Percentiles rank a stretch among this genome's conserved stretches.
These are phyloP conservation scores for Bipolaris sorokiniana DNA, from an alignment of 2,329 filamentous ascomycete species.

Conservation along the genomic window DNA sequence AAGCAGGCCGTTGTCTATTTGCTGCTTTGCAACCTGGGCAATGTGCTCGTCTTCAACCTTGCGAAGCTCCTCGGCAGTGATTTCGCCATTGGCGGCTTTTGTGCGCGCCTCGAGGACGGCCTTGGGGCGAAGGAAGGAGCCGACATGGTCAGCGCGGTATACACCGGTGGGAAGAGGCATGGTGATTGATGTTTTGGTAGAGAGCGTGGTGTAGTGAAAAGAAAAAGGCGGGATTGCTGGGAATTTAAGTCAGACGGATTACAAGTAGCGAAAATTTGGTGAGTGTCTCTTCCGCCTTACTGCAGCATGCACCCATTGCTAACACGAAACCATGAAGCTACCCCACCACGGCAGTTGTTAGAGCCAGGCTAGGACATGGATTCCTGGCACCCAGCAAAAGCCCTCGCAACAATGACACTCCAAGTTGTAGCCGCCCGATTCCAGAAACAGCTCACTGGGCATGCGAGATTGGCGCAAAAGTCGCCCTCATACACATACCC, in stretches of 20 bases:
- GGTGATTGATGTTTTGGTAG: constrained; percentile 5
- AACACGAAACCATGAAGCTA: constrained; percentile 23
- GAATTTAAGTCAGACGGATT: not conserved
- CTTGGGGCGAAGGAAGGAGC: constrained; percentile 61
- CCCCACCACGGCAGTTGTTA: constrained; percentile 49
- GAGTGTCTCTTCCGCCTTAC: constrained; percentile 12
- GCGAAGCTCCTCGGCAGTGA: constrained; percentile 55
- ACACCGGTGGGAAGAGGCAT: constrained; percentile 51
- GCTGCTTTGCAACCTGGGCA: constrained; percentile 55
- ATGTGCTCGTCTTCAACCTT: constrained; percentile 60
- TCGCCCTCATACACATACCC: not conserved
- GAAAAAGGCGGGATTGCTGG: not conserved
- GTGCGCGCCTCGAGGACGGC: constrained; percentile 58
- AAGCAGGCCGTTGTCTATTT: constrained; percentile 57
- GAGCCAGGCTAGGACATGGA: constrained; percentile 17
- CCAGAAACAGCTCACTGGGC: not conserved
- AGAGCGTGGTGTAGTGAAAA: not conserved
- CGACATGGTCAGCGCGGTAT: constrained; percentile 61
- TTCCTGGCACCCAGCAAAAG: constrained; percentile 17
- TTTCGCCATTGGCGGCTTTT: constrained; percentile 53
- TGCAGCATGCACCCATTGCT: constrained; percentile 9
- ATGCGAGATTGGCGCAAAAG: not conserved
- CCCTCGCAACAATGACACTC: constrained; percentile 6
- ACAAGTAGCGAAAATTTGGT: constrained; percentile 14
- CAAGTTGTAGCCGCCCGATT: constrained; percentile 1